Percentiles rank a stretch among this genome's conserved stretches.
Conservation (phyloP, 495 filamentous ascomycete species). For the Cercophora samala region DNA sequence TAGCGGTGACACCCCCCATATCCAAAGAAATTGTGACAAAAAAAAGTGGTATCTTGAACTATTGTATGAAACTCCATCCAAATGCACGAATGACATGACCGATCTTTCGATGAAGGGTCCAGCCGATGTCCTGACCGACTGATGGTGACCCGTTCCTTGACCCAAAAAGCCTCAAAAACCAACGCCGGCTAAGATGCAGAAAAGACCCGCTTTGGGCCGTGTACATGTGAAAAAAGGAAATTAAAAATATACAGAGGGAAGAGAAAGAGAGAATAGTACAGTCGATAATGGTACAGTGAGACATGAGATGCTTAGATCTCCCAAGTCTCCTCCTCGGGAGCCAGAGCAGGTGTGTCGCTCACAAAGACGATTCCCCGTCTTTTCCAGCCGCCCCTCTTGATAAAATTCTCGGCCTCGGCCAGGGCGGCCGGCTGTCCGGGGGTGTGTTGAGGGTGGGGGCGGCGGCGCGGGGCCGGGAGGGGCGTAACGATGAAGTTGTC, state of each 20-base stretch:
- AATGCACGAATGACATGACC: slow-evolving; percentile 5
- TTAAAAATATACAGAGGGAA: not conserved
- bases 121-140: slow-evolving; percentile 7
- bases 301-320: slow-evolving; percentile 23
- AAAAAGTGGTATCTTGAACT: not conserved
- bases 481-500: slow-evolving; percentile 16
- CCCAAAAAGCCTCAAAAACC: not conserved
- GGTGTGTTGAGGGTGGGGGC: slow-evolving; percentile 14
- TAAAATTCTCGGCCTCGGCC: slow-evolving; percentile 36
- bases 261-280: not conserved
- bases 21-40: slow-evolving; percentile 4
- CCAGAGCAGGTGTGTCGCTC: slow-evolving; percentile 22
- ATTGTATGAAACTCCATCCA: slow-evolving; percentile 6
- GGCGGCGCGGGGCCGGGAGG: slow-evolving; percentile 11
- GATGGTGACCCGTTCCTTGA: not conserved
- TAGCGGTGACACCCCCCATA: not conserved
- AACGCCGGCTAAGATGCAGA: slow-evolving; percentile 4
- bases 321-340: slow-evolving; percentile 30
- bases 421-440: slow-evolving; percentile 12
- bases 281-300: not conserved
- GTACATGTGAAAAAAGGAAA: not conserved
- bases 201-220: not conserved
- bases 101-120: slow-evolving; percentile 1
- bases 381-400: slow-evolving; percentile 50
- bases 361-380: slow-evolving; percentile 47